Conservation (phyloP, 495 filamentous ascomycete species). For the Talaromyces wortmannii region DNA sequence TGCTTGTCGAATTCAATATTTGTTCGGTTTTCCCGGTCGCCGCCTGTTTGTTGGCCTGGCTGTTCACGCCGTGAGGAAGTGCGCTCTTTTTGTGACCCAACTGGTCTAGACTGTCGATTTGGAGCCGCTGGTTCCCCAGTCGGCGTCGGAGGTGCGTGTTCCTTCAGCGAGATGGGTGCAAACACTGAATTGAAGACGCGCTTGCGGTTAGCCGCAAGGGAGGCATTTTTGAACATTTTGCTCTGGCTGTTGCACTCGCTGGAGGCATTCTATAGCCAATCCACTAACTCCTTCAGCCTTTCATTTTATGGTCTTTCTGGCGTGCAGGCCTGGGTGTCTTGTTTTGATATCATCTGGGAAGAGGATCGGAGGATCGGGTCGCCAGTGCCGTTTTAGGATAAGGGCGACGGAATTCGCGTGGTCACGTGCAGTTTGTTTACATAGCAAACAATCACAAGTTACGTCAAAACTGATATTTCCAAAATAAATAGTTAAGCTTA, state of each 20-base stretch:
- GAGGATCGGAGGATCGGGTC: background rate
- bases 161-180: conserved; percentile 32
- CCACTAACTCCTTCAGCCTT: background rate
- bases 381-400: background rate
- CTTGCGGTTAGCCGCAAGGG: conserved; percentile 27
- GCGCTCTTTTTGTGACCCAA: background rate
- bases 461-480: background rate
- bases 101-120: conserved; percentile 14
- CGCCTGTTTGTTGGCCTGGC: background rate
- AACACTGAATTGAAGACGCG: conserved; percentile 48
- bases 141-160: conserved; percentile 24
- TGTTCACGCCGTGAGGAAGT: background rate
- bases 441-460: background rate
- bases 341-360: background rate
- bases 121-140: conserved; percentile 11
- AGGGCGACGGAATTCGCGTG: conserved; percentile 1
- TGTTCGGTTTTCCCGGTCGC: background rate
- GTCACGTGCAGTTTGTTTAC: background rate
- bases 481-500: too few species aligned
- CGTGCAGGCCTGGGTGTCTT: background rate
- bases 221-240: conserved; percentile 4
- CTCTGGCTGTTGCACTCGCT: background rate
- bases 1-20: background rate
- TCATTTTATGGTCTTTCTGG: background rate
- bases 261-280: background rate